Base-by-base conservation (phyloP, 148 eudicot genomes). In the Pouteria glomerata region DNA sequence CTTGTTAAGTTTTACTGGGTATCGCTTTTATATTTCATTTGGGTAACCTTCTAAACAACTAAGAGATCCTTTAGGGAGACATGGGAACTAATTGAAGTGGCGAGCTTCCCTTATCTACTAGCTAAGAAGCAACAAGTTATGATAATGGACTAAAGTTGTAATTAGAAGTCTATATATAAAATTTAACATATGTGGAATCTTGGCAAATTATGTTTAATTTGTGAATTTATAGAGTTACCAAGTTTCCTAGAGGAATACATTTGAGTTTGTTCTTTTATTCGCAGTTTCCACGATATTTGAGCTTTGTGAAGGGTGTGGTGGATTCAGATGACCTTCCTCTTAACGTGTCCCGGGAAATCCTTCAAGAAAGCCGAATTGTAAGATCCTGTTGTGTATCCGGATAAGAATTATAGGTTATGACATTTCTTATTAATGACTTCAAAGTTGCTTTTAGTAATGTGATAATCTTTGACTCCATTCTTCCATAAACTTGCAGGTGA, bases 331-430 rank as follows among this genome's bases (percentile, higher is more conserved):
- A 95, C 77, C 97, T 95, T 77, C 99, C 99, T 66, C 88, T 95
- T 63, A 95, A 95, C 75, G 99, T 95, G 64, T 95, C 99, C 16
- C 83, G 99, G 51, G 99, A 95, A 76, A 95, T 95, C 59, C 97
- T 95, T 76, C 99, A 95, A 85, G 99, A 95, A 81, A 95, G 96
- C 73, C 85, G 99, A 77, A 95, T 95, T 80, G 99, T 95, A 87
- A 84, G 86, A 69, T 7, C 18, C 19, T 55, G 52, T 6, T 24
- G 23, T 29, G 14, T 51, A 61, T 26, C 4, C 44, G 24, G 16
- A 26, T 13, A n/a, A 8, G 35, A 3, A 12, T n/a, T 68, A 11
- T 11, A 8, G 13, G 0, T 60, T 34, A 29, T 41, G n/a, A 1
- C 50, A 21, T 58, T 26, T 70, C 50, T 41, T 56, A 15, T 70